These are phyloP conservation scores for Fusarium piperis DNA, from an alignment of 2,329 filamentous ascomycete genomes.

Conservation along the genomic window DNA sequence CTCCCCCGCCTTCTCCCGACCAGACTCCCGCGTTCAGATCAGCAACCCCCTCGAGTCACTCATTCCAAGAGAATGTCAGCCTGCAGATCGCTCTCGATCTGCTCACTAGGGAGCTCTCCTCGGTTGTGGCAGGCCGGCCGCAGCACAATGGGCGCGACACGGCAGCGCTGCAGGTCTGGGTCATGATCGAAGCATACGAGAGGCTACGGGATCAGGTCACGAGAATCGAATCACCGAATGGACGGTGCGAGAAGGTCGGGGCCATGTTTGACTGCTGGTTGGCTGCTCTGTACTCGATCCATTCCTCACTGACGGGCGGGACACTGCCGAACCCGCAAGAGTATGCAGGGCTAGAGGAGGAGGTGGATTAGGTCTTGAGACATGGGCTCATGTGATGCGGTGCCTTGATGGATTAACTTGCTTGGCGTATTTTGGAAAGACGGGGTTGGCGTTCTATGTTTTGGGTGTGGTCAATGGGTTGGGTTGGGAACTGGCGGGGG, in stretches of 20 bases:
- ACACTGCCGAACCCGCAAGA: slow-evolving; percentile 41
- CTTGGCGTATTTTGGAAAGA: slow-evolving; percentile 7
- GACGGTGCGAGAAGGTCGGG: slow-evolving; percentile 44
- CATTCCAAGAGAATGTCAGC: slow-evolving; percentile 50
- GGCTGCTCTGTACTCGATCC: slow-evolving; percentile 57
- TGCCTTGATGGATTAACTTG: background rate
- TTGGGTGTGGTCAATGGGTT: slow-evolving; percentile 20
- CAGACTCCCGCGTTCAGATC: slow-evolving; percentile 28
- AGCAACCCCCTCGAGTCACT: slow-evolving; percentile 24
- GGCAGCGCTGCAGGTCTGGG: slow-evolving; percentile 61
- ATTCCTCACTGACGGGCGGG: slow-evolving; percentile 45
- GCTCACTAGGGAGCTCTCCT: slow-evolving; percentile 60
- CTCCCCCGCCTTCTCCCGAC: slow-evolving; percentile 47
- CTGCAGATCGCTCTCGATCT: slow-evolving; percentile 63
- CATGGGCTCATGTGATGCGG: slow-evolving; percentile 10
- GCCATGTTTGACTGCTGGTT: slow-evolving; percentile 63
- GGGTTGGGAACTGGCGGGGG: slow-evolving; percentile 16
- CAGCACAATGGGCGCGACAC: slow-evolving; percentile 44
- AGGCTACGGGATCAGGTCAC: slow-evolving; percentile 58
- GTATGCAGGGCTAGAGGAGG: slow-evolving; percentile 43
- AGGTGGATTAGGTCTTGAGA: slow-evolving; percentile 32
- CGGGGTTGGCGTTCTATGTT: slow-evolving; percentile 20
- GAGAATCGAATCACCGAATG: slow-evolving; percentile 45
- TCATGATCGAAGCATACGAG: slow-evolving; percentile 70
- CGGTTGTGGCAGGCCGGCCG: slow-evolving; percentile 47